These are phyloP conservation scores for Nannochloropsis limnetica DNA, from an alignment of 352 stramenopile species.

Conservation along the genomic window DNA sequence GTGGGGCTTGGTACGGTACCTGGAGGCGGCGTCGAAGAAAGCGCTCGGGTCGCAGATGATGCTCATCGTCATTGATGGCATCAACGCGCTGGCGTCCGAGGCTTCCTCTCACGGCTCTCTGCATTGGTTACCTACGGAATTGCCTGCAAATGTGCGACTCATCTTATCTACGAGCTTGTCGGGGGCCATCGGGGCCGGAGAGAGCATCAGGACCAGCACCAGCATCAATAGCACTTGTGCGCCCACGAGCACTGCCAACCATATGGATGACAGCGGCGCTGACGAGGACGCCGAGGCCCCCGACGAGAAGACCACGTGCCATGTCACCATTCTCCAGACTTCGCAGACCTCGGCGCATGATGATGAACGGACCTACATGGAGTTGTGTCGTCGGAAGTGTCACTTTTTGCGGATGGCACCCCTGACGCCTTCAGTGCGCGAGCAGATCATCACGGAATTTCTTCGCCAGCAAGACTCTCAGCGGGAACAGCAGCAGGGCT, in stretches of 20 bases:
- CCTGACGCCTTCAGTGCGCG: neutral
- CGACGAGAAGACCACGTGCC: neutral
- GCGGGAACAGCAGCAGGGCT: neutral
- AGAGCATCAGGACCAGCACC: neutral
- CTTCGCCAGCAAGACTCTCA: slow-evolving; percentile 38
- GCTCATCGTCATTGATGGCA: slow-evolving; percentile 52
- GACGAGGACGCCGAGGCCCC: neutral
- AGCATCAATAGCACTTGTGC: neutral
- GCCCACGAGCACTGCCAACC: neutral
- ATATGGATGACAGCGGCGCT: neutral
- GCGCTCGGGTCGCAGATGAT: slow-evolving; percentile 42
- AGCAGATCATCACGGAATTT: neutral
- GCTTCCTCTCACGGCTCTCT: slow-evolving; percentile 48
- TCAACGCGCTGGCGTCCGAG: slow-evolving; percentile 46
- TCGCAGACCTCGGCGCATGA: neutral
- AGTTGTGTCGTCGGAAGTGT: slow-evolving; percentile 12
- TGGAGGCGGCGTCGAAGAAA: slow-evolving; percentile 55
- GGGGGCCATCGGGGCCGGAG: slow-evolving; percentile 42
- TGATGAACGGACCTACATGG: neutral
- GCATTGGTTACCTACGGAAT: slow-evolving; percentile 57
- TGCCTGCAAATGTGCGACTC: slow-evolving; percentile 55
- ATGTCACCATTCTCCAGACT: neutral
- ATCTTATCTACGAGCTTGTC: slow-evolving; percentile 53
- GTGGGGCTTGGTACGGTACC: slow-evolving; percentile 57
- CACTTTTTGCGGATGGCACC: slow-evolving; percentile 5